Conservation (phyloP, 2,329 filamentous ascomycete genomes). For the Aspergillus glaucus region DNA sequence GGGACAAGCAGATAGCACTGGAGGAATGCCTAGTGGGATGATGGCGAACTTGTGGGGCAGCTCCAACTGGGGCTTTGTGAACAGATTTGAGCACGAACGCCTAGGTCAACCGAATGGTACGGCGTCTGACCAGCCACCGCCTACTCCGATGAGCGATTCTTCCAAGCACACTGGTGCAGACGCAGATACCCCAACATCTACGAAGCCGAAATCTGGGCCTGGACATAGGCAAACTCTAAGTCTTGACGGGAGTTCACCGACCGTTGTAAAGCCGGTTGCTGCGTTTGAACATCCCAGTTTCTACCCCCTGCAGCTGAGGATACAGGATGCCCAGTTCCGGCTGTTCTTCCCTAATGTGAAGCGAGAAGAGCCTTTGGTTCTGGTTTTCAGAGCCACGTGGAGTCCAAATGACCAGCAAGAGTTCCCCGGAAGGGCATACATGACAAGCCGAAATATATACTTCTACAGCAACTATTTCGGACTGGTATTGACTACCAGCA, state of each 20-base stretch:
- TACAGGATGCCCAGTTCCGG: conserved; percentile 88
- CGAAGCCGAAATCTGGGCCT: conserved; percentile 20
- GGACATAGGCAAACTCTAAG: conserved; percentile 53
- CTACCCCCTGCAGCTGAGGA: conserved; percentile 75
- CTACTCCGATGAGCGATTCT: conserved; percentile 20
- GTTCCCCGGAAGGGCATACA: conserved; percentile 79
- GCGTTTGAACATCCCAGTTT: conserved; percentile 58
- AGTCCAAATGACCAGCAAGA: conserved; percentile 67
- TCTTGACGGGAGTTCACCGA: conserved; percentile 42
- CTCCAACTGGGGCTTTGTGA: conserved; percentile 69
- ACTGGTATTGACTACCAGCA: conserved; percentile 73
- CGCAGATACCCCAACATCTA: conserved; percentile 16
- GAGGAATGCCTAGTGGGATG: conserved; percentile 73
- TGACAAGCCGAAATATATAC: conserved; percentile 81
- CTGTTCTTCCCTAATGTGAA: conserved; percentile 80
- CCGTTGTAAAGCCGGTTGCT: conserved; percentile 27
- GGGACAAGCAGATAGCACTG: conserved; percentile 55
- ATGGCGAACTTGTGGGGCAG: conserved; percentile 94
- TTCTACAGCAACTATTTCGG: conserved; percentile 96
- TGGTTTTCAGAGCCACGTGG: conserved; percentile 93
- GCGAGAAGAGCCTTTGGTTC: conserved; percentile 70
- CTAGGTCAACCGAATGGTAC: conserved; percentile 27
- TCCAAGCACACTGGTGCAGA: conserved; percentile 17
- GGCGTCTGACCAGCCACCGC: conserved; percentile 8
- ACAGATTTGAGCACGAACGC: conserved; percentile 54